These are phyloP conservation scores for Claviceps paspali DNA, from an alignment of 2,329 filamentous ascomycete species.

Conservation along the genomic window DNA sequence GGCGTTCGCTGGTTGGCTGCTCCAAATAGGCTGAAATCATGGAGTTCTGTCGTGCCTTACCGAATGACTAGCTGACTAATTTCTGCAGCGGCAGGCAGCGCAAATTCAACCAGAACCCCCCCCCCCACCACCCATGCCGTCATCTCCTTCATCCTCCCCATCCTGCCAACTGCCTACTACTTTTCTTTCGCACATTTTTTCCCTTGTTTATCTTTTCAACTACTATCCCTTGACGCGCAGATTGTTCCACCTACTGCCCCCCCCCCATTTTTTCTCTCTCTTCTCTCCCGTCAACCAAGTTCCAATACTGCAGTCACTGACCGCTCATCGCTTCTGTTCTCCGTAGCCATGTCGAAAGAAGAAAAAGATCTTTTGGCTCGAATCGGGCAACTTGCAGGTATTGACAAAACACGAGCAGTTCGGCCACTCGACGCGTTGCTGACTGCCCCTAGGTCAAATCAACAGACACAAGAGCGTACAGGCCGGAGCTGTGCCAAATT, in stretches of 20 bases:
- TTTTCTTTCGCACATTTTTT: background rate
- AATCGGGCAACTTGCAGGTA: slow-evolving; percentile 37
- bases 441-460: slow-evolving; percentile 48
- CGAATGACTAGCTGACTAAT: background rate
- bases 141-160: no score
- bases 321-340: background rate
- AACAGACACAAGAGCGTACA: slow-evolving; percentile 61
- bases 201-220: background rate
- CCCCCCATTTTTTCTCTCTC: no score
- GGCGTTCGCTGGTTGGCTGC: background rate
- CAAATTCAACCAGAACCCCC: background rate
- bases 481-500: slow-evolving; percentile 19
- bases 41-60: no score
- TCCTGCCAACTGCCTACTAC: no score
- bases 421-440: slow-evolving; percentile 8
- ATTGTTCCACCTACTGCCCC: no score
- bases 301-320: no score
- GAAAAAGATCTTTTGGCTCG: slow-evolving; percentile 37
- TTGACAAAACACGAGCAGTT: background rate
- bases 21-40: background rate
- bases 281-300: no score
- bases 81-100: background rate
- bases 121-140: no score
- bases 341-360: slow-evolving; percentile 28
- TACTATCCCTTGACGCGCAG: no score